These are phyloP conservation scores for Exserohilum turcica DNA, from an alignment of 2,329 filamentous ascomycete species.

Conservation along the genomic window DNA sequence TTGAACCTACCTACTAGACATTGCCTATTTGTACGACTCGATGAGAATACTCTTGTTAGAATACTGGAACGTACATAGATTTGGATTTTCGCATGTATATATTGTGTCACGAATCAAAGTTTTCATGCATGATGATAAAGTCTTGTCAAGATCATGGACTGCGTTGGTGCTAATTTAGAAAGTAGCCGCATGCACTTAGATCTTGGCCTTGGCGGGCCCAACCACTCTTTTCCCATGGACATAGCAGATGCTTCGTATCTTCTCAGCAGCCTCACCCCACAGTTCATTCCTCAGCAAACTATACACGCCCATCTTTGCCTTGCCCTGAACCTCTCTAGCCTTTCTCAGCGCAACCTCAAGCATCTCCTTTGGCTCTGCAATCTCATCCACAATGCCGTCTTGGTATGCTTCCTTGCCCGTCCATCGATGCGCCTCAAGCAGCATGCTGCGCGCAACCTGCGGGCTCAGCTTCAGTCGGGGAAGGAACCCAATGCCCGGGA, in stretches of 20 bases:
- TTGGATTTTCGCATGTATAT: neutral
- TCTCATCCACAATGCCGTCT: constrained; percentile 60
- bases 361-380: constrained; percentile 56
- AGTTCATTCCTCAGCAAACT: constrained; percentile 58
- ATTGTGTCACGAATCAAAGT: neutral
- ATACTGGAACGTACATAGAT: neutral
- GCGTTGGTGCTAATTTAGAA: too few species aligned
- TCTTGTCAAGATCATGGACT: too few species aligned
- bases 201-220: constrained; percentile 55
- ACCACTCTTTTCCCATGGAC: constrained; percentile 55
- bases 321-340: constrained; percentile 51
- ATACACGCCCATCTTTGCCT: constrained; percentile 58
- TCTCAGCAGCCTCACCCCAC: constrained; percentile 59
- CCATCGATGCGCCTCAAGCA: constrained; percentile 61
- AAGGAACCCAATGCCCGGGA: constrained; percentile 60
- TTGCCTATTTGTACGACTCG: too few species aligned
- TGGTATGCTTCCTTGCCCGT: constrained; percentile 57
- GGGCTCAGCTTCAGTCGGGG: constrained; percentile 59
- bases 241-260: constrained; percentile 60
- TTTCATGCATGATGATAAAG: neutral
- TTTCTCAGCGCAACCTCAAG: constrained; percentile 54
- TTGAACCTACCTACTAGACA: constrained; percentile 30
- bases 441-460: constrained; percentile 60
- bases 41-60: neutral
- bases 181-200: constrained; percentile 44